These are phyloP conservation scores for Clathrus columnatus DNA, from an alignment of 768 basidiomycete genomes.

Conservation along the genomic window DNA sequence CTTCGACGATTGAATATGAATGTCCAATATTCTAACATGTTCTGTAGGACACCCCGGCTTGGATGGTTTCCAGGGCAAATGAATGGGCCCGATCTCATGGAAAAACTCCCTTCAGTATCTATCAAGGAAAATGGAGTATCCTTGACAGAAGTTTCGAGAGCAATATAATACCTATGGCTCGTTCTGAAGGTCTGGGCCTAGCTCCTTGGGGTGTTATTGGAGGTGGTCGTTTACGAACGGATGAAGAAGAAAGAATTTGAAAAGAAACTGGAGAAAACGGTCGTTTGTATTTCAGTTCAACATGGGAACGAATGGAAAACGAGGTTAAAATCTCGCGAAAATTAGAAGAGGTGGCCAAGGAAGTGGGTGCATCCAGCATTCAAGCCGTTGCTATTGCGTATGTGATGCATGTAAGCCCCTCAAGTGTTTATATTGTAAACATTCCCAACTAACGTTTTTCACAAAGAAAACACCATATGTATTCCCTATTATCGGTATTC, in stretches of 20 bases:
- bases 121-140: too few species aligned
- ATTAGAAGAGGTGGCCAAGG: too few species aligned
- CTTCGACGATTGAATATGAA: too few species aligned
- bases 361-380: conserved; percentile 34
- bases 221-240: conserved; percentile 25
- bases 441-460: neutral
- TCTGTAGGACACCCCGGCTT: conserved; percentile 33
- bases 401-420: conserved; percentile 6
- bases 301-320: neutral
- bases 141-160: too few species aligned
- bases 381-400: conserved; percentile 8
- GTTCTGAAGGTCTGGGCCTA: conserved; percentile 37
- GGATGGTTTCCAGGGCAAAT: conserved; percentile 41
- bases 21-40: too few species aligned
- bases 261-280: conserved; percentile 23
- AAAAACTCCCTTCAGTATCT: conserved; percentile 43
- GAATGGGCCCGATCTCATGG: conserved; percentile 41
- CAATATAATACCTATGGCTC: too few species aligned
- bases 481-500: too few species aligned
- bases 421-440: neutral
- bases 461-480: neutral
- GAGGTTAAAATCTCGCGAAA: too few species aligned
- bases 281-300: conserved; percentile 22
- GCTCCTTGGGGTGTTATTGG: conserved; percentile 32
- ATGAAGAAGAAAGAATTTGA: conserved; percentile 24